These are phyloP conservation scores for Dioszegia aurantiaca DNA, from an alignment of 768 basidiomycete species.

Conservation along the genomic window DNA sequence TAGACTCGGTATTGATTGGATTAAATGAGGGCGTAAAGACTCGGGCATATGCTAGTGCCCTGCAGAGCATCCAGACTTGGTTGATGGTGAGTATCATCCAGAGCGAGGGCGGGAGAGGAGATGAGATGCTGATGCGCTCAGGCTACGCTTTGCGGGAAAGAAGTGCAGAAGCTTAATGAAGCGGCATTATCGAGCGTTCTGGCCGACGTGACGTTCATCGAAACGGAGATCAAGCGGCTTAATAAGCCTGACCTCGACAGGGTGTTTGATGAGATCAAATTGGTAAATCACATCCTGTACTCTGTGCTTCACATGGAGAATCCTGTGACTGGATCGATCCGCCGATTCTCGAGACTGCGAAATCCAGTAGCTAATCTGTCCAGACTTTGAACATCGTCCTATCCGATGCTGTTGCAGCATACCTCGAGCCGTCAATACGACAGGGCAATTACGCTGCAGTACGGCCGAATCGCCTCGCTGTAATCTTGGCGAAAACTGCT, in stretches of 20 bases:
- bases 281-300: no score
- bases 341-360: no score
- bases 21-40: conserved; percentile 81
- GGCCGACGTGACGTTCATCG: conserved; percentile 82
- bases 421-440: conserved; percentile 61
- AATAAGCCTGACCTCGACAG: conserved; percentile 67
- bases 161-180: conserved; percentile 77
- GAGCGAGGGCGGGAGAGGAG: neutral
- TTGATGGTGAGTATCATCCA: conserved; percentile 66
- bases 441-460: conserved; percentile 48
- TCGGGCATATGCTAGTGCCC: conserved; percentile 80
- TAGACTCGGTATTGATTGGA: conserved; percentile 70
- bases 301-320: no score
- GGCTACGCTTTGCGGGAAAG: conserved; percentile 49
- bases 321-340: no score
- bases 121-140: conserved; percentile 11
- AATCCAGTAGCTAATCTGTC: neutral
- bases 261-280: conserved; percentile 74
- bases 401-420: conserved; percentile 71
- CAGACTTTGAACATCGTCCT: conserved; percentile 61
- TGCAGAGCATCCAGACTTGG: conserved; percentile 81
- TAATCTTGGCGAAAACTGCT: conserved; percentile 50
- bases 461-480: conserved; percentile 42
- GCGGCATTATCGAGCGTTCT: conserved; percentile 81
- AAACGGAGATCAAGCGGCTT: conserved; percentile 75